phyloP scores from a whole-genome alignment of 164 flowering plant genomes.

The Vitis vinifera region DNA sequence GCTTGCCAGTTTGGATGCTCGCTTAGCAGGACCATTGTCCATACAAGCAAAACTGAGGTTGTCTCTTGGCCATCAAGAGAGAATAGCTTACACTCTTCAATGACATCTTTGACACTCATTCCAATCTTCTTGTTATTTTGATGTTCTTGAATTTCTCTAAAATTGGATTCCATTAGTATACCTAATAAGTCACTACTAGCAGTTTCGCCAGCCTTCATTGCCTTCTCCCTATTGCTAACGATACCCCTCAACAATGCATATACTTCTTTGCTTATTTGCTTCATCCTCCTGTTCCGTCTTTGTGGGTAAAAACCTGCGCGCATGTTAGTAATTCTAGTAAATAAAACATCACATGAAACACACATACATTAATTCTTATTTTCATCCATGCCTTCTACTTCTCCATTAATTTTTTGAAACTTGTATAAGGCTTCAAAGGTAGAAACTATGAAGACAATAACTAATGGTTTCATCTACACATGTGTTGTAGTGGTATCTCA shows the following conservation, averaged over 20 bases:
- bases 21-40: constrained; percentile 1
- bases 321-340: not conserved
- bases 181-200: not conserved
- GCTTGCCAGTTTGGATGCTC: not conserved
- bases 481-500: too few species aligned
- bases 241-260: not conserved
- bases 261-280: not conserved
- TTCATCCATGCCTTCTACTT: too few species aligned
- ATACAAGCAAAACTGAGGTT: not conserved
- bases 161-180: not conserved
- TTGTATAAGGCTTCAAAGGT: too few species aligned
- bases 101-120: not conserved
- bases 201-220: not conserved
- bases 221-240: not conserved
- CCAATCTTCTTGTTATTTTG: not conserved
- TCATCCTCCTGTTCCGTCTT: not conserved
- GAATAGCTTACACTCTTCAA: not conserved
- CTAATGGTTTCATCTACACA: too few species aligned
- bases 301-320: not conserved
- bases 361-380: too few species aligned
- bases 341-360: too few species aligned
- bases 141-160: not conserved
- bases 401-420: too few species aligned
- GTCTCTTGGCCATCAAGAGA: not conserved
- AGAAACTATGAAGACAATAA: too few species aligned